Conservation (phyloP, 2,329 filamentous ascomycete species). For the Colletotrichum sp. region DNA sequence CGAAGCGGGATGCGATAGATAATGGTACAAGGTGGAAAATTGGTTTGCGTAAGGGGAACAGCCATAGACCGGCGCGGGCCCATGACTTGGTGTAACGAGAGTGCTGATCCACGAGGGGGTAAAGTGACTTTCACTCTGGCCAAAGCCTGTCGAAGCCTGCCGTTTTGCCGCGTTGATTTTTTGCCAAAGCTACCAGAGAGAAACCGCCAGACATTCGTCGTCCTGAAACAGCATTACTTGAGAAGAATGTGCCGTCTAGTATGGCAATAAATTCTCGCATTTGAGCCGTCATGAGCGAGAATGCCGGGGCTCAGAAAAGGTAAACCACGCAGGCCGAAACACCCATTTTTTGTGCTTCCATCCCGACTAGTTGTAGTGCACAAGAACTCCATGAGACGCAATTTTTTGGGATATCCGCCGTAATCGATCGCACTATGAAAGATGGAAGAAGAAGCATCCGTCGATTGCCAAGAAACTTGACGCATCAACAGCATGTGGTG, state of each 20-base stretch:
- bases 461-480: neutral
- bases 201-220: conserved; percentile 19
- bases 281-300: neutral
- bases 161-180: conserved; percentile 23
- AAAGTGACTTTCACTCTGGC: conserved; percentile 19
- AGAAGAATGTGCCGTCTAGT: neutral
- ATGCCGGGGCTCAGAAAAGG: neutral
- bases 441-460: neutral
- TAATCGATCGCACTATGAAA: conserved; percentile 18
- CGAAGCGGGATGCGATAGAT: conserved; percentile 21
- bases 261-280: neutral
- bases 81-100: conserved; percentile 20
- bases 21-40: conserved; percentile 25
- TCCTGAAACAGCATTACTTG: neutral
- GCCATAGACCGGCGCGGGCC: conserved; percentile 10
- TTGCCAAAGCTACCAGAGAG: conserved; percentile 24
- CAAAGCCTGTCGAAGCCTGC: conserved; percentile 23
- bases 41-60: conserved; percentile 16
- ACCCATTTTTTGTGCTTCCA: conserved; percentile 20
- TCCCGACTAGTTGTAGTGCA: conserved; percentile 22
- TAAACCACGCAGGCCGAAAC: conserved; percentile 15
- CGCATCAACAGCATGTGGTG: neutral
- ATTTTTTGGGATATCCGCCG: conserved; percentile 21
- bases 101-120: conserved; percentile 21
- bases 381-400: conserved; percentile 23